These are phyloP conservation scores for Oryza meyeriana DNA, from an alignment of 176 grass and related monocot species.

Conservation along the genomic window DNA sequence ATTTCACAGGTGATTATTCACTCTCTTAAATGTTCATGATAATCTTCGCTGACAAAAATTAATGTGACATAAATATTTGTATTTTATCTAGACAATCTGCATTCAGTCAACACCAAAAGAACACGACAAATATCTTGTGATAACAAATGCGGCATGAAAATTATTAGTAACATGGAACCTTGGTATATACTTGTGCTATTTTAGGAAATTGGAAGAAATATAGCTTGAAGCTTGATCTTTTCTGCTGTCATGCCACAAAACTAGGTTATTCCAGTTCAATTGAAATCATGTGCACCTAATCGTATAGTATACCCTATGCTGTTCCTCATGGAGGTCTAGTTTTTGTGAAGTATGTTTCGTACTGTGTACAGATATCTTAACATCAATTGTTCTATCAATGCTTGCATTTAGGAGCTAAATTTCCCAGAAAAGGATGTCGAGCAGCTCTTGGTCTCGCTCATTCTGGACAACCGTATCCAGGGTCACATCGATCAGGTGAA, in stretches of 20 bases:
- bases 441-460: constrained; percentile 91
- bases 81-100: neutral
- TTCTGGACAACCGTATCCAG: constrained; percentile 92
- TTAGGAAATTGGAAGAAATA: neutral
- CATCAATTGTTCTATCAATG: neutral
- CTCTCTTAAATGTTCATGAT: neutral
- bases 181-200: constrained; percentile 10
- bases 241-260: neutral
- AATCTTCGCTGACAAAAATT: neutral
- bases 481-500: constrained; percentile 99
- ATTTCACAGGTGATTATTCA: constrained; percentile 77
- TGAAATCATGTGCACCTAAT: neutral
- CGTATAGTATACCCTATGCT: neutral
- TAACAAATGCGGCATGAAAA: neutral
- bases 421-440: constrained; percentile 97
- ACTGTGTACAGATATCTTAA: neutral
- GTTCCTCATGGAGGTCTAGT: neutral
- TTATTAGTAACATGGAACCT: neutral
- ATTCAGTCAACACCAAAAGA: neutral
- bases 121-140: neutral
- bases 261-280: neutral
- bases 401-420: constrained; percentile 73
- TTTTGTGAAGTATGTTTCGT: neutral
- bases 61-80: neutral
- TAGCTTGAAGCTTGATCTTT: neutral